Percentiles rank a stretch among this genome's conserved stretches.
Conservation (phyloP, 148 eudicot species). For the Rhododendron vialii region DNA sequence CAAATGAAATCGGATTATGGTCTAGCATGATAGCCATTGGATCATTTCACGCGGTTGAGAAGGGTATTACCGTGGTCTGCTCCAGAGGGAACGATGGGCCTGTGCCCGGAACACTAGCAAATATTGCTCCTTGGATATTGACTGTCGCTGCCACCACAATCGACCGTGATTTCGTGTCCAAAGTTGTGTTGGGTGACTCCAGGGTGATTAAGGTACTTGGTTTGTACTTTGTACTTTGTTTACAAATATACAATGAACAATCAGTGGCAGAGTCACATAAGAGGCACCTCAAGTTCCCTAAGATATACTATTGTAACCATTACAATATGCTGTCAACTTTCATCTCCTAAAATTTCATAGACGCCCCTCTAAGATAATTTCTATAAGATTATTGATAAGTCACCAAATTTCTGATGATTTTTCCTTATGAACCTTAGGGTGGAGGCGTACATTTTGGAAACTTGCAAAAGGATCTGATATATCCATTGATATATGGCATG, state of each 20-base stretch:
- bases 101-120: constrained; percentile 30
- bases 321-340: not conserved
- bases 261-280: not conserved
- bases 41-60: constrained; percentile 64
- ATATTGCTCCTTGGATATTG: constrained; percentile 72
- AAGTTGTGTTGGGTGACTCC: constrained; percentile 43
- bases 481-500: constrained; percentile 49
- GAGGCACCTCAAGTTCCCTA: no score
- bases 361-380: no score
- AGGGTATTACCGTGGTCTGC: constrained; percentile 60
- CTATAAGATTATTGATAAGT: not conserved
- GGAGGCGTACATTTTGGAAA: constrained; percentile 56
- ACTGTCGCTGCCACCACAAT: constrained; percentile 71
- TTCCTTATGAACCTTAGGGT: constrained; percentile 33
- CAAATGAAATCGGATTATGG: constrained; percentile 16
- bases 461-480: constrained; percentile 29
- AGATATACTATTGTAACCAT: no score
- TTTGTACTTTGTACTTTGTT: not conserved
- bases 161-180: constrained; percentile 52
- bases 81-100: constrained; percentile 76
- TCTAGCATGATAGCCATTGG: constrained; percentile 62
- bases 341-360: not conserved
- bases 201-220: constrained; percentile 37
- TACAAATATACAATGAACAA: not conserved
- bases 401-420: not conserved